Percentiles rank a stretch among this genome's conserved stretches.
Conservation (phyloP, 1,139 yeast species). For the Nakaseomyces kungkrabaensis region DNA sequence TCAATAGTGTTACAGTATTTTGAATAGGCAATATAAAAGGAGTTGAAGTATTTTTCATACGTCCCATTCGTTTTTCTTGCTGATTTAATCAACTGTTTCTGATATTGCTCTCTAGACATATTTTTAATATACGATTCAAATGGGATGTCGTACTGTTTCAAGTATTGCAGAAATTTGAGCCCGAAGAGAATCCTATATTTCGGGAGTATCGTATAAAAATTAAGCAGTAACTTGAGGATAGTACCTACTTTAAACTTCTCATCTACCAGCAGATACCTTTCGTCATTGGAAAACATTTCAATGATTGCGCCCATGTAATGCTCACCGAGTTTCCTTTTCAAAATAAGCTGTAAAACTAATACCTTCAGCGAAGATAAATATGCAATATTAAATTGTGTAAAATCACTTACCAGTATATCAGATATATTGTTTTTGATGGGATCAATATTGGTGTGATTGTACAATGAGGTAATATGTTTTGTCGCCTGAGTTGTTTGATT, state of each 20-base stretch:
- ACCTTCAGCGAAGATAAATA: conserved; percentile 25
- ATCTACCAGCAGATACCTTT: conserved; percentile 19
- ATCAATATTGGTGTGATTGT: conserved; percentile 18
- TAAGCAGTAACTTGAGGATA: conserved; percentile 22
- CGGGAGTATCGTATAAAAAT: conserved; percentile 19
- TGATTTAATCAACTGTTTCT: conserved; percentile 11
- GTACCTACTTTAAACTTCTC: conserved; percentile 13
- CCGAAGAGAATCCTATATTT: conserved; percentile 21
- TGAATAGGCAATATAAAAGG: conserved; percentile 14
- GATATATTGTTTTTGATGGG: conserved; percentile 10
- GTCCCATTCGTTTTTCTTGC: background rate
- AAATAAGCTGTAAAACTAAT: conserved; percentile 21
- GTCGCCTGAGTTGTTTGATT: conserved; percentile 9
- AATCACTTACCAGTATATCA: conserved; percentile 24
- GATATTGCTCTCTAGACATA: conserved; percentile 13
- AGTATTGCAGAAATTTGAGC: conserved; percentile 26
- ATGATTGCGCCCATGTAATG: conserved; percentile 12
- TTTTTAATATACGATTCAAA: conserved; percentile 22
- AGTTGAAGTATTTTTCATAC: conserved; percentile 6
- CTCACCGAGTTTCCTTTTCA: conserved; percentile 13
- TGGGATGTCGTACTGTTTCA: conserved; percentile 15
- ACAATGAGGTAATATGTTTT: conserved; percentile 15
- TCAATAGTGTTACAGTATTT: conserved; percentile 9
- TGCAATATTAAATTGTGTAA: conserved; percentile 13
- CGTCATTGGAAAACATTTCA: conserved; percentile 20